A percentile compares a stretch with the other conserved stretches of the same genome.
These are phyloP conservation scores for Chondrostereum purpureum DNA, from an alignment of 1,284 basidiomycete species.

Conservation along the genomic window DNA sequence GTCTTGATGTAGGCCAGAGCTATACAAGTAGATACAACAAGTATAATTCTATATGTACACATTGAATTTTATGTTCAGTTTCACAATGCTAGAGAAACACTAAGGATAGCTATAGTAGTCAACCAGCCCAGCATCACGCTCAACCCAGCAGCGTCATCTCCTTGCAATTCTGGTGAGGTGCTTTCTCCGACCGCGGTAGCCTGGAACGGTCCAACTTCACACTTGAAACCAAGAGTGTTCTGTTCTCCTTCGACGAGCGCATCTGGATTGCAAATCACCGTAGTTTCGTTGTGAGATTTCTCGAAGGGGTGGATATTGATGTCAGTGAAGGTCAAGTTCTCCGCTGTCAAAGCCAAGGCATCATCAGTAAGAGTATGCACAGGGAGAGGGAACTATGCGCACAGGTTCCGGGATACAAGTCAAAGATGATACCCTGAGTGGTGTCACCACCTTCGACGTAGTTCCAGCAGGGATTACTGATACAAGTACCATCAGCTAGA, in stretches of 20 bases:
- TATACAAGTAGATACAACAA: too few species aligned
- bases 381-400: neutral
- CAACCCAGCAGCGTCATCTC: neutral
- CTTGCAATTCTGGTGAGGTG: too few species aligned
- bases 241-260: constrained; percentile 28
- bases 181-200: constrained; percentile 17
- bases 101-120: too few species aligned
- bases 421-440: constrained; percentile 29
- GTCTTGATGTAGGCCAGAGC: too few species aligned
- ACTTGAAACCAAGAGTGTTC: constrained; percentile 30
- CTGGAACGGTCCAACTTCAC: constrained; percentile 26
- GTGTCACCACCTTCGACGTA: constrained; percentile 25
- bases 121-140: neutral
- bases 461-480: constrained; percentile 32
- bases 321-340: constrained; percentile 23
- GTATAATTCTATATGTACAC: too few species aligned
- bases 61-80: too few species aligned
- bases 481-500: constrained; percentile 29
- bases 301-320: constrained; percentile 27
- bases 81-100: too few species aligned
- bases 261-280: constrained; percentile 30
- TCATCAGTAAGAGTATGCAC: neutral
- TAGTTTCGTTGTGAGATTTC: constrained; percentile 21
- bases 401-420: constrained; percentile 26
- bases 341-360: constrained; percentile 15